Evolutionary conservation across 305 asterid species (phyloP), one percentile per base, ranked within the genome.

Genomic region (Salvia sclarea): DNA sequence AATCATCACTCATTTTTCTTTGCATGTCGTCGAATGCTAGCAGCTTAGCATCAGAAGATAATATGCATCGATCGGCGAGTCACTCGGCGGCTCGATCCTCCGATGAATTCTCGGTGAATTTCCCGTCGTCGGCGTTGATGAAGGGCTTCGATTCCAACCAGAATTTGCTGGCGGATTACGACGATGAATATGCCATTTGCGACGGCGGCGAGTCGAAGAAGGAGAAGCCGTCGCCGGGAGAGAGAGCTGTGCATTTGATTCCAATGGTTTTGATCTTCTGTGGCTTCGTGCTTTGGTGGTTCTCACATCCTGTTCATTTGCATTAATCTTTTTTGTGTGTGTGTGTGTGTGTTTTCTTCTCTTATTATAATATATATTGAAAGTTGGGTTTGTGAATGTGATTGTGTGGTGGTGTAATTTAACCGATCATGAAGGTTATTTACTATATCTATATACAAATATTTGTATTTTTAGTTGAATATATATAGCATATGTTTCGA

Each of bases 201-300:
- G 76, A 25, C 4, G 76, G 64, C 16, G 81, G 77, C 47, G 74
- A 48, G 10, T 43, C 78, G 0, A 85, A 85, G 86, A 84, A 11
- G 7, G 30, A 11, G 7, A 61, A 84, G 70, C 57, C 76, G 22
- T n/a, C 64, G 0, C 8, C 75, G 0, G 83, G 79, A 11, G 87
- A 84, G 64, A 85, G 38, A 50, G 74, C 73, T 12, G 79, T 85
- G 71, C 95, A 85, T 72, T 38, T 84, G 1, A 79, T 86, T 63
- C 95, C 95, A 12, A 53, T 85, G 13, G 82, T 84, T 14, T 77
- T 88, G 83, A 14, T 78, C 21, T 5, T 74, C 8, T 88, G 90
- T 68, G 86, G 71, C 47, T 74, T 84, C 25, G 50, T 85, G 48
- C 92, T 88, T 22, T 88, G 92, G 92, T 78, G 72, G 31, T 81